These are phyloP conservation scores for Pyrenophora seminiperda DNA, from an alignment of 2,329 filamentous ascomycete species.

Conservation along the genomic window DNA sequence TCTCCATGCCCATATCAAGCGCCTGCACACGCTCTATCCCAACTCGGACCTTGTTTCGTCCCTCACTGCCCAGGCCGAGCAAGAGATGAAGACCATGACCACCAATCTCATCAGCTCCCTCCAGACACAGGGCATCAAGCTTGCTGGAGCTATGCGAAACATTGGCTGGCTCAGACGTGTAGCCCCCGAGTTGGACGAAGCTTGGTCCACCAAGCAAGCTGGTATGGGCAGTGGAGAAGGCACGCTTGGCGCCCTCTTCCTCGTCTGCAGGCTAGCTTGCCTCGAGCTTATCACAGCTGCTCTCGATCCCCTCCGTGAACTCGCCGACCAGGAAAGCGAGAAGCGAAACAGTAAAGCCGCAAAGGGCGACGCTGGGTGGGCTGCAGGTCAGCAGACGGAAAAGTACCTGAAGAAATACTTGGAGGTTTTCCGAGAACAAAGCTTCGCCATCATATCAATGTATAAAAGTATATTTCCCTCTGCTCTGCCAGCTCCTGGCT, in stretches of 20 bases:
- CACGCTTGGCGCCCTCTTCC: constrained; percentile 79
- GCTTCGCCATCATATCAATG: constrained; percentile 92
- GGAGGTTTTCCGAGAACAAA: constrained; percentile 97
- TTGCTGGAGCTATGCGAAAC: constrained; percentile 87
- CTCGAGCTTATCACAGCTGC: constrained; percentile 80
- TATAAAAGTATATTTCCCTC: constrained; percentile 86
- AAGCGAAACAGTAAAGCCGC: constrained; percentile 46
- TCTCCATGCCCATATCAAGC: constrained; percentile 88
- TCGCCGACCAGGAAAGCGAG: constrained; percentile 83
- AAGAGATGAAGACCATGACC: constrained; percentile 86
- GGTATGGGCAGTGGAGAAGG: constrained; percentile 59
- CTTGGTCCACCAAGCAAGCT: constrained; percentile 37
- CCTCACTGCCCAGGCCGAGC: constrained; percentile 77
- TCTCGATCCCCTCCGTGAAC: constrained; percentile 79
- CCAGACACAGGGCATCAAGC: constrained; percentile 77
- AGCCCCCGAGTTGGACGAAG: constrained; percentile 73
- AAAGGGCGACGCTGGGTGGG: constrained; percentile 58
- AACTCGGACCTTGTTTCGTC: constrained; percentile 74
- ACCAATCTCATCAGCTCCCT: constrained; percentile 80
- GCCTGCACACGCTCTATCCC: constrained; percentile 81
- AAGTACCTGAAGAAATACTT: constrained; percentile 93
- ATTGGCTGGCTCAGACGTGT: constrained; percentile 89
- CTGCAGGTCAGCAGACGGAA: constrained; percentile 87
- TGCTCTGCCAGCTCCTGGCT: constrained; percentile 52
- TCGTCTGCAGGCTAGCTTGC: constrained; percentile 82